A percentile compares a stretch with the other conserved stretches of the same genome.
phyloP scores from a whole-genome alignment of 73 alveolate genomes.

The Paramecium bursaria region DNA sequence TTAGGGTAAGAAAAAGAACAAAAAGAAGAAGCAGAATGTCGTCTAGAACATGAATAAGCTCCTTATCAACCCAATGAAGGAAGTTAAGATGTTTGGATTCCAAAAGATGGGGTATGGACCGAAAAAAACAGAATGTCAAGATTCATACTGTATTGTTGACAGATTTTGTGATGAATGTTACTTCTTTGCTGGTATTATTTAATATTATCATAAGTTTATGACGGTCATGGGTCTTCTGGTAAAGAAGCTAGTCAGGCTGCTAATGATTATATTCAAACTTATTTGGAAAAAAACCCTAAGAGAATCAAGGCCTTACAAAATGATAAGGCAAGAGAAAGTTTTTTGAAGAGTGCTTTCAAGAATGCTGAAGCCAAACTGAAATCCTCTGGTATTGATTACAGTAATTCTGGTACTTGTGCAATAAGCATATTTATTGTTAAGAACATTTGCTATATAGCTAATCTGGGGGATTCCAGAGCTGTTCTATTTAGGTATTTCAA shows the following conservation, averaged over 20 bases:
- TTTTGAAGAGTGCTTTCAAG: constrained; percentile 65
- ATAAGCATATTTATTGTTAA: constrained; percentile 78
- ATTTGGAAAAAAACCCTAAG: constrained; percentile 61
- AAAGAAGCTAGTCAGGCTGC: constrained; percentile 72
- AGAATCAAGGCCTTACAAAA: constrained; percentile 58
- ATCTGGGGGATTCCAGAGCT: constrained; percentile 97
- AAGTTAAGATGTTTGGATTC: constrained; percentile 61
- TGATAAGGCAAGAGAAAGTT: constrained; percentile 71
- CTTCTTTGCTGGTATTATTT: constrained; percentile 57
- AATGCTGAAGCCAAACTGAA: constrained; percentile 69
- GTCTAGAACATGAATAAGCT: constrained; percentile 19
- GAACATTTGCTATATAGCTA: constrained; percentile 86
- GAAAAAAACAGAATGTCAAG: constrained; percentile 68
- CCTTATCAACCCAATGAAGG: constrained; percentile 64
- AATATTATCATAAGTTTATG: constrained; percentile 49
- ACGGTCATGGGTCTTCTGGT: constrained; percentile 73
- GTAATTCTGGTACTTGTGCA: constrained; percentile 89
- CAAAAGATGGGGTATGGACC: constrained; percentile 72
- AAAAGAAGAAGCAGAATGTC: constrained; percentile 67
- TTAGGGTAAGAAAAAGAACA: constrained; percentile 53
- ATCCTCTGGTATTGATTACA: constrained; percentile 71
- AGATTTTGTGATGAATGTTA: constrained; percentile 67
- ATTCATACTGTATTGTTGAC: constrained; percentile 68
- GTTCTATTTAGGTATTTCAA: constrained; percentile 81
- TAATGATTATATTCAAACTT: constrained; percentile 69